Evolutionary conservation across 768 basidiomycete genomes (phyloP), one percentile per base, ranked within the genome.

Genomic region (Auricularia heimuer): DNA sequence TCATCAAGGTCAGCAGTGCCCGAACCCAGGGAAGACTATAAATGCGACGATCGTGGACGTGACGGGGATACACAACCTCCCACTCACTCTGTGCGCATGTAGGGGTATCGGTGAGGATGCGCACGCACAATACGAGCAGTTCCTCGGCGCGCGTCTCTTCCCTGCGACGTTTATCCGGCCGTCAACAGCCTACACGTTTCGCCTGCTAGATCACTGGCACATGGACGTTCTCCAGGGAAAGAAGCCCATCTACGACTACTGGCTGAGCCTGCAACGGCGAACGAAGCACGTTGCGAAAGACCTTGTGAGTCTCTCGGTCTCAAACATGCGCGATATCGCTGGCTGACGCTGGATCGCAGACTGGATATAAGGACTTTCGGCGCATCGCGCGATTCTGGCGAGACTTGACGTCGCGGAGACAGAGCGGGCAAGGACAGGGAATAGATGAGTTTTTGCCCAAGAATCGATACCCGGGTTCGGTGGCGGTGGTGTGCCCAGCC

Each of bases 401-500:
- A 12, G 39, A 65, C 34, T n/a, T 65, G 14, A 42, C 29, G 34
- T 33, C 47, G 61, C 21, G 35, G 11, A 65, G 64, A 34, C 65
- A 61, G 18, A 36, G 62, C 24, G 62, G 65, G 11, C 60, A 61
- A 35, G 65, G 60, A 14, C 65, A 65, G 14, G 56, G 58, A n/a
- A 35, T 54, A 7, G 37, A n/a, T 24, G 54, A 10, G 6, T 51
- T 51, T 21, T 16, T 51, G 6, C 47, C 47, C 47, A 4, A 8
- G 6, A 51, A 51, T 18, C 47, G 47, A 12, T 51, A 51, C 21
- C 47, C 47, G 4, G 64, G 18, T 16, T 61, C 34, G 58, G 68
- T 12, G 65, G 61, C 24, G 63, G 56, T 33, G 51, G 63, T 18
- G 39, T 68, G 7, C 69, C 67, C 64, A 61, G 67, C 51, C 12